A percentile compares a stretch with the other conserved stretches of the same genome.
phyloP scores from a whole-genome alignment of 305 asterid genomes.

The Fraxinus velutina region DNA sequence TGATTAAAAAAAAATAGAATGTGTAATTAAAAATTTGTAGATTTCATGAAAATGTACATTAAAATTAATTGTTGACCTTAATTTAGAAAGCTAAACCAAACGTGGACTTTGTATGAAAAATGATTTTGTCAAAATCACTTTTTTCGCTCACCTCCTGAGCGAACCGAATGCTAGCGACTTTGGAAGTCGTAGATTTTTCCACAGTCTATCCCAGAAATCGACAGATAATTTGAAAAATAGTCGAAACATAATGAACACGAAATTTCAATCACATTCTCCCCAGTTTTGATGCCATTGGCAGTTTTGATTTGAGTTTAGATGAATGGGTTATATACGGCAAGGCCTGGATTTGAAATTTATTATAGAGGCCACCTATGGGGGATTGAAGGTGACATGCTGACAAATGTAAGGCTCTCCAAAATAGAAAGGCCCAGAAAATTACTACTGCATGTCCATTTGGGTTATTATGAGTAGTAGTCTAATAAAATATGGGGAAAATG shows the following conservation, averaged over 20 bases:
- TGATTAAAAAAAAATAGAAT: no score
- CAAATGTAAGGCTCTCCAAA: not conserved
- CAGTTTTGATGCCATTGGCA: not conserved
- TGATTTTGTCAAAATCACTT: no score
- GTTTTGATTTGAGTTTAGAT: not conserved
- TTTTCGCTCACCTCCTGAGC: not conserved
- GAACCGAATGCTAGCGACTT: not conserved
- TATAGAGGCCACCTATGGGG: not conserved
- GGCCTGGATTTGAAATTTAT: not conserved
- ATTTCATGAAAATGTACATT: not conserved
- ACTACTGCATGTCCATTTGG: not conserved
- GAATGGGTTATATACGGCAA: not conserved
- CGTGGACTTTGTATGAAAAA: not conserved
- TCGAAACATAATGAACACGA: not conserved
- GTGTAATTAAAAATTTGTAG: no score
- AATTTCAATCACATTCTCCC: not conserved
- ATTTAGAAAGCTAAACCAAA: no score
- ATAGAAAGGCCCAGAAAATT: not conserved
- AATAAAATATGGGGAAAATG: no score
- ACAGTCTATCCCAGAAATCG: not conserved
- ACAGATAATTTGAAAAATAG: not conserved
- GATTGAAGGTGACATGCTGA: not conserved
- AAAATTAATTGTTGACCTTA: no score
- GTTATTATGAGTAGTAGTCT: no score
- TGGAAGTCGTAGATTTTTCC: not conserved